Evolutionary conservation across 225 moss, liverwort and hornwort genomes (phyloP).

Genomic region (Lunularia cruciata): DNA sequence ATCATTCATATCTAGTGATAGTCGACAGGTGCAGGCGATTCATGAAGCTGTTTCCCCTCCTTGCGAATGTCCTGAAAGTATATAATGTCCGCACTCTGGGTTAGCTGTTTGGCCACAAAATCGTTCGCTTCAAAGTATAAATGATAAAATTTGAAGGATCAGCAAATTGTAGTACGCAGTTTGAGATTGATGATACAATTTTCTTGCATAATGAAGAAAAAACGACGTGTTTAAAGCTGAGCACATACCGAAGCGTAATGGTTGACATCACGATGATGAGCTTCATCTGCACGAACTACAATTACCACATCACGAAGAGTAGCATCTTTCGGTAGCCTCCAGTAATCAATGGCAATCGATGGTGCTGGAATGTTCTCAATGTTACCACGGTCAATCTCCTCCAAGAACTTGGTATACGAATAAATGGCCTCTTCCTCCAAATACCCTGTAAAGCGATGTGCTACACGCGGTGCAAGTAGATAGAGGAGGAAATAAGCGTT

Average conservation of each 20-base stretch:
- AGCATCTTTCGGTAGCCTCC: slow-evolving; percentile 77
- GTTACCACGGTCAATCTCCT: slow-evolving; percentile 61
- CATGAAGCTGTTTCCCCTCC: slow-evolving; percentile 62
- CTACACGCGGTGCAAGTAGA: slow-evolving; percentile 54
- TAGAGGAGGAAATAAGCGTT: slow-evolving; percentile 80
- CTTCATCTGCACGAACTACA: slow-evolving; percentile 88
- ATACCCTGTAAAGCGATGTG: slow-evolving; percentile 82
- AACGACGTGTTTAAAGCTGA: too few species aligned
- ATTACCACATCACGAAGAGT: slow-evolving; percentile 61
- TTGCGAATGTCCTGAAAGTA: slow-evolving; percentile 66
- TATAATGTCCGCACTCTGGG: neutral
- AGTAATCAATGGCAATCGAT: slow-evolving; percentile 82
- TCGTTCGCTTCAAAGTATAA: too few species aligned
- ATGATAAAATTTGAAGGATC: too few species aligned
- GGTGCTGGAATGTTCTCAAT: slow-evolving; percentile 74
- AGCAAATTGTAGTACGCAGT: neutral
- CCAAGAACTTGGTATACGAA: slow-evolving; percentile 67
- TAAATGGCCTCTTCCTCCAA: slow-evolving; percentile 88
- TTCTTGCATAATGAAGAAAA: too few species aligned
- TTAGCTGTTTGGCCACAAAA: too few species aligned
- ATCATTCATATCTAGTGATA: slow-evolving; percentile 47
- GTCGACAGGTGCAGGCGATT: slow-evolving; percentile 70
- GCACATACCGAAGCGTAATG: slow-evolving; percentile 85
- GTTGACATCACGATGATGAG: slow-evolving; percentile 98
- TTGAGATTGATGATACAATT: too few species aligned